These are phyloP conservation scores for Ophiocordyceps camponoti-rufipedis DNA, from an alignment of 2,329 filamentous ascomycete genomes.

Conservation along the genomic window DNA sequence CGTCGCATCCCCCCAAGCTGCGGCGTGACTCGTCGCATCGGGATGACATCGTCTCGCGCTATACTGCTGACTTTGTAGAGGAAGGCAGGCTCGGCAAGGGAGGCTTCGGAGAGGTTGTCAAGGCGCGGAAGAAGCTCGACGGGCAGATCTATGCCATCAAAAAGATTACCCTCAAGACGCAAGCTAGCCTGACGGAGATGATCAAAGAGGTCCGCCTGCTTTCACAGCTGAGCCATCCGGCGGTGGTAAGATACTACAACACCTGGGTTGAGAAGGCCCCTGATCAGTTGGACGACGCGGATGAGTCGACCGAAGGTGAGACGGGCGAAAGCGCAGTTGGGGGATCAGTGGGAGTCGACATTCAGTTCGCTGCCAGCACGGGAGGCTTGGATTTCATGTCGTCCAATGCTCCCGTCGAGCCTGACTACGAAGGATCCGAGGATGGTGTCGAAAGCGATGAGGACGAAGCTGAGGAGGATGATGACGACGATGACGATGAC, in stretches of 20 bases:
- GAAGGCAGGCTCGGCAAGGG: slow-evolving; percentile 79
- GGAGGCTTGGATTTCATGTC: slow-evolving; percentile 87
- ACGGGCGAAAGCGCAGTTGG: slow-evolving; percentile 18
- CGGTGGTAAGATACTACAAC: slow-evolving; percentile 77
- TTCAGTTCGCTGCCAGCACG: slow-evolving; percentile 53
- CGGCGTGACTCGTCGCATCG: slow-evolving; percentile 45
- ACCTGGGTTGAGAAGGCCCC: slow-evolving; percentile 74
- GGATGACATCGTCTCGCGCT: slow-evolving; percentile 45
- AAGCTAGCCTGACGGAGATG: slow-evolving; percentile 63
- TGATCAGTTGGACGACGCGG: slow-evolving; percentile 35
- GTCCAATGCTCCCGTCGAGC: slow-evolving; percentile 64
- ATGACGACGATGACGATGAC: slow-evolving; percentile 31
- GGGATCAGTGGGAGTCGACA: slow-evolving; percentile 21
- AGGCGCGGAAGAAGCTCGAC: slow-evolving; percentile 85
- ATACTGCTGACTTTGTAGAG: slow-evolving; percentile 78
- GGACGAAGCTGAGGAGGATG: slow-evolving; percentile 21
- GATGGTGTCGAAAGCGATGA: slow-evolving; percentile 27
- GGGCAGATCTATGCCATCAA: slow-evolving; percentile 92
- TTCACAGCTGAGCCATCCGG: slow-evolving; percentile 81
- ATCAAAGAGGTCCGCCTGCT: slow-evolving; percentile 74
- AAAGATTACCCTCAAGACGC: slow-evolving; percentile 74
- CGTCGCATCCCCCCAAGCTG: slow-evolving; percentile 26
- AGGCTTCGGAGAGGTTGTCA: slow-evolving; percentile 91
- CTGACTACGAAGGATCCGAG: slow-evolving; percentile 41
- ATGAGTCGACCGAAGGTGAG: slow-evolving; percentile 32